phyloP scores from a whole-genome alignment of 768 basidiomycete species.

The Leccinum olivaceopallidum region DNA sequence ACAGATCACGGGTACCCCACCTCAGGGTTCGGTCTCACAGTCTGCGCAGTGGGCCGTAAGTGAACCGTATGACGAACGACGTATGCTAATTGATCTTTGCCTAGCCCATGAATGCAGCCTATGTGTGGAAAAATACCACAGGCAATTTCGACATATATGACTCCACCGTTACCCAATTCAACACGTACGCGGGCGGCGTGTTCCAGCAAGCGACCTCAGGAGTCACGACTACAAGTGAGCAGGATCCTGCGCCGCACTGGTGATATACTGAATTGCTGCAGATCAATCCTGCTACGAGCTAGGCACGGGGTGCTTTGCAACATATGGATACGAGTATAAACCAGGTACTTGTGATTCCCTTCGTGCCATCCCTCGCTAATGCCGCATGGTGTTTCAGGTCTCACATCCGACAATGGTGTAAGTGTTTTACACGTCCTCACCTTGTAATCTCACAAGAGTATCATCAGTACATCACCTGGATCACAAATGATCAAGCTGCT shows the following conservation, averaged over 20 bases:
- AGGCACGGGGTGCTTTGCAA: conserved; percentile 51
- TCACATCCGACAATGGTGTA: conserved; percentile 46
- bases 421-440: conserved; percentile 22
- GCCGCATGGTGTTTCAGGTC: conserved; percentile 18
- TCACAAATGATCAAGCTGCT: conserved; percentile 54
- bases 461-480: conserved; percentile 77
- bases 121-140: conserved; percentile 66
- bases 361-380: background rate
- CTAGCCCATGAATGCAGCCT: conserved; percentile 76
- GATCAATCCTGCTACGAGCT: conserved; percentile 71
- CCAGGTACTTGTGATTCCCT: conserved; percentile 46
- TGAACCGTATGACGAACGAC: conserved; percentile 8
- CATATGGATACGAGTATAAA: conserved; percentile 82
- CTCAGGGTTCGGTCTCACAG: conserved; percentile 70
- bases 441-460: conserved; percentile 9
- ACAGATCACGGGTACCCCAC: conserved; percentile 38
- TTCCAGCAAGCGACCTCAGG: conserved; percentile 87
- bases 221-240: no score
- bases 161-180: conserved; percentile 49
- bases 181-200: conserved; percentile 61
- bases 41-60: conserved; percentile 81
- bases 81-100: conserved; percentile 13
- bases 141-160: conserved; percentile 60
- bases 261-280: conserved; percentile 22
- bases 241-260: background rate